Conservation (phyloP, 1,284 basidiomycete genomes). For the Rhodotorula sp. region DNA sequence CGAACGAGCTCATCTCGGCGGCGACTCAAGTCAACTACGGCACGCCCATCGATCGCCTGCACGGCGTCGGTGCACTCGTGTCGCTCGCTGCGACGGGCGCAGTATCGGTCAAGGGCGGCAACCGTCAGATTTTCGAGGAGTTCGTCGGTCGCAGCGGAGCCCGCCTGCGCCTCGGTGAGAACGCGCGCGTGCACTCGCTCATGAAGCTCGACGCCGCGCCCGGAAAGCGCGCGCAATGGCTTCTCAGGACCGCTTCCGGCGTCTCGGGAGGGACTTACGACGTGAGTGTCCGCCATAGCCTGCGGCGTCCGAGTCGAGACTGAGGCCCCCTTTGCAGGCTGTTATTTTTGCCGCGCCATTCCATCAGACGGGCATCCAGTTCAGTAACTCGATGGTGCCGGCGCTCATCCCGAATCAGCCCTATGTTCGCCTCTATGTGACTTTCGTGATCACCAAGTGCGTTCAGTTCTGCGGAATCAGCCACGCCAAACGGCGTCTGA, state of each 20-base stretch:
- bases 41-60: conserved; percentile 71
- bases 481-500: not conserved
- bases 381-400: conserved; percentile 41
- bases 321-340: conserved; percentile 46
- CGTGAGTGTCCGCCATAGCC: conserved; percentile 5
- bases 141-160: conserved; percentile 71
- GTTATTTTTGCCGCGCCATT: conserved; percentile 77
- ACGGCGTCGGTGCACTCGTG: conserved; percentile 73
- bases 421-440: conserved; percentile 85
- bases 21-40: conserved; percentile 87
- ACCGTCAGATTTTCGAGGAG: conserved; percentile 79
- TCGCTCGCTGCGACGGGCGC: conserved; percentile 75
- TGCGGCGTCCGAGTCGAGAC: not conserved
- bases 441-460: conserved; percentile 73
- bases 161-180: conserved; percentile 36
- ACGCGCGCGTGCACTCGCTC: conserved; percentile 61
- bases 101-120: conserved; percentile 71
- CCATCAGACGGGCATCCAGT: conserved; percentile 60
- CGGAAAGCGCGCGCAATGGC: conserved; percentile 41
- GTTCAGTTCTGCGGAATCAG: not conserved
- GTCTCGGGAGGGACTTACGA: conserved; percentile 33
- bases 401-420: conserved; percentile 64
- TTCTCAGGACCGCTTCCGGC: conserved; percentile 30
- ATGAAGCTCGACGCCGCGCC: conserved; percentile 28
- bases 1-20: conserved; percentile 77